Percentiles rank a stretch among this genome's conserved stretches.
These are phyloP conservation scores for Rhodamnia argentea DNA, from an alignment of 345 rosid genomes.

Conservation along the genomic window DNA sequence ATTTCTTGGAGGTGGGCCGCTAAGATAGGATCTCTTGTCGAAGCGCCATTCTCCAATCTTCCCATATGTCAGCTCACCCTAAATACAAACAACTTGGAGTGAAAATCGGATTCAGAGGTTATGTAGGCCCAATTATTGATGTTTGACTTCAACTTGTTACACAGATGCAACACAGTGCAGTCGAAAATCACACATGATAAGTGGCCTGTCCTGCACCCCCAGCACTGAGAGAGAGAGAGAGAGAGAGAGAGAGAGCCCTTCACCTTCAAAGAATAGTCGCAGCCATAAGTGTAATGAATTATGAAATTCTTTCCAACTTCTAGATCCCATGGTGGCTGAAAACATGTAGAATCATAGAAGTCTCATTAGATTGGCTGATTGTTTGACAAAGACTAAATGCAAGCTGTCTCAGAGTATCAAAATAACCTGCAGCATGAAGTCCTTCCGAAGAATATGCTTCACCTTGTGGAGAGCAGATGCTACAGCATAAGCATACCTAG, in stretches of 20 bases:
- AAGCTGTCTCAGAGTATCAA: background rate
- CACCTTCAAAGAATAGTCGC: conserved; percentile 62
- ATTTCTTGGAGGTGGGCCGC: conserved; percentile 62
- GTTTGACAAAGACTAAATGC: background rate
- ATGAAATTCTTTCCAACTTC: conserved; percentile 56
- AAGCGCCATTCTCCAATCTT: conserved; percentile 77
- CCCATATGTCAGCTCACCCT: conserved; percentile 69
- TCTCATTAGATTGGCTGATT: background rate
- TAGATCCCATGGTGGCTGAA: conserved; percentile 78
- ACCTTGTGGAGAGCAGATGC: conserved; percentile 71
- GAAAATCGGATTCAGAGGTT: background rate
- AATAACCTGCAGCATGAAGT: conserved; percentile 73
- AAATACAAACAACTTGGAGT: background rate
- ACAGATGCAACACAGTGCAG: background rate
- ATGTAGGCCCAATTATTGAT: background rate
- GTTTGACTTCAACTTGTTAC: background rate
- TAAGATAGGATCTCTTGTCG: conserved; percentile 63
- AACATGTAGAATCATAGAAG: background rate
- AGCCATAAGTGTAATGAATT: conserved; percentile 70
- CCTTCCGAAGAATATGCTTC: conserved; percentile 45
- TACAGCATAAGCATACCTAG: conserved; percentile 79
- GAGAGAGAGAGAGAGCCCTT: background rate
- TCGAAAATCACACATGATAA: background rate
- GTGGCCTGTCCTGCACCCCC: background rate
- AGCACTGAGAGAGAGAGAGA: background rate